phyloP scores from a whole-genome alignment of 2,329 filamentous ascomycete species.

The Clarireedia paspali region DNA sequence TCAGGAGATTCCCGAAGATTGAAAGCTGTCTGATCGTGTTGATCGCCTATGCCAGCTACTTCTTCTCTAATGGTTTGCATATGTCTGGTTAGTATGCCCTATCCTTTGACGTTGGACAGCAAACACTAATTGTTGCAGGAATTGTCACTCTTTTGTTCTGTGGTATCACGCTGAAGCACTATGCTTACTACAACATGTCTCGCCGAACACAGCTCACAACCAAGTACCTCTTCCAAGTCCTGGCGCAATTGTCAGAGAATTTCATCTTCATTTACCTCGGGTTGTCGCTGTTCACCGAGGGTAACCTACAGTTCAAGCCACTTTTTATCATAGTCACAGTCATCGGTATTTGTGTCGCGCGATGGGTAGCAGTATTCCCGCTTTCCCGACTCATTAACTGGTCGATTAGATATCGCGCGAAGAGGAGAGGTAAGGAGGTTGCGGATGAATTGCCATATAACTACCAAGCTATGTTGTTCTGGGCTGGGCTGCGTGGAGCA shows the following conservation, averaged over 20 bases:
- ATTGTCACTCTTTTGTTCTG: conserved; percentile 97
- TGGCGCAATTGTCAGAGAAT: conserved; percentile 93
- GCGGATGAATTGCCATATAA: conserved; percentile 87
- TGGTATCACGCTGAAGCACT: conserved; percentile 96
- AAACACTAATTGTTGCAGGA: conserved; percentile 8
- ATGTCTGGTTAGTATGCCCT: conserved; percentile 71
- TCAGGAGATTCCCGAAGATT: conserved; percentile 88
- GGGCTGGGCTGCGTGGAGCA: conserved; percentile 90
- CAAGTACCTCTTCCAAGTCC: conserved; percentile 93
- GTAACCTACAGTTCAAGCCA: conserved; percentile 81
- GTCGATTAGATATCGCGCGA: conserved; percentile 80
- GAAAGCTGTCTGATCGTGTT: conserved; percentile 92
- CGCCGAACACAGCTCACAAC: conserved; percentile 93
- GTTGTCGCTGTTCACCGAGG: conserved; percentile 88
- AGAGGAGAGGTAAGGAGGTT: conserved; percentile 65
- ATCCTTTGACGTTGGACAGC: not conserved
- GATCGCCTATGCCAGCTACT: conserved; percentile 94
- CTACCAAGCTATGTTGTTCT: conserved; percentile 99
- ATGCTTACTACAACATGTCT: conserved; percentile 99
- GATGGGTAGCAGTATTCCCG: conserved; percentile 93
- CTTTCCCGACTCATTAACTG: conserved; percentile 85
- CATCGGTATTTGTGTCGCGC: conserved; percentile 81
- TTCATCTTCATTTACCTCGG: conserved; percentile 99
- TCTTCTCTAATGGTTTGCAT: conserved; percentile 91
- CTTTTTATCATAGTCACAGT: conserved; percentile 92